Evolutionary conservation across 2,329 filamentous ascomycete genomes (phyloP).

Genomic region (Diplodia scrobiculata): DNA sequence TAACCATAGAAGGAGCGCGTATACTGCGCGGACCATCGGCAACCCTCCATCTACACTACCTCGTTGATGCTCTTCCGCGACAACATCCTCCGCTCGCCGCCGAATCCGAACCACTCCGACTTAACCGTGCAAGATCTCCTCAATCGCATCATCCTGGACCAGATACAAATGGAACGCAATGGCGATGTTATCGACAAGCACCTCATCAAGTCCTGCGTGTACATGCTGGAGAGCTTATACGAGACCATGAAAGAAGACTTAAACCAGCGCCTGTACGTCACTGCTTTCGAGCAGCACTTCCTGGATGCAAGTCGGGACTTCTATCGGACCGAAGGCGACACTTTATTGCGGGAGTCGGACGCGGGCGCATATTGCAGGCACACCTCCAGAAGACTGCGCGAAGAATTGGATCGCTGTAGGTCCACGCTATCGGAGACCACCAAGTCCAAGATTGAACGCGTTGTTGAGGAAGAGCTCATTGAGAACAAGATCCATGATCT

Average conservation of each 20-base stretch:
- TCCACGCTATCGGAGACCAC: slow-evolving; percentile 78
- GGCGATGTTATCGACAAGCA: slow-evolving; percentile 85
- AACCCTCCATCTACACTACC: slow-evolving; percentile 77
- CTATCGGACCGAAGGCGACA: slow-evolving; percentile 74
- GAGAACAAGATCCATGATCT: slow-evolving; percentile 76
- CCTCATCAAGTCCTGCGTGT: slow-evolving; percentile 77
- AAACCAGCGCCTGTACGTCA: slow-evolving; percentile 78
- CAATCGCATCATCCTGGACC: slow-evolving; percentile 80
- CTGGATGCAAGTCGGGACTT: slow-evolving; percentile 70
- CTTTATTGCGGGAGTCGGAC: slow-evolving; percentile 74
- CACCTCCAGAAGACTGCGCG: slow-evolving; percentile 70
- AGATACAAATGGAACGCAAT: slow-evolving; percentile 88
- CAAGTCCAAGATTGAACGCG: slow-evolving; percentile 68
- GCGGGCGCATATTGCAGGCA: slow-evolving; percentile 79
- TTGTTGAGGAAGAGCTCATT: slow-evolving; percentile 82
- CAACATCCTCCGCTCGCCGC: slow-evolving; percentile 69
- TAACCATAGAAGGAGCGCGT: slow-evolving; percentile 66
- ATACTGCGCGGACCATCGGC: slow-evolving; percentile 70
- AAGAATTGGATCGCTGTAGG: slow-evolving; percentile 80
- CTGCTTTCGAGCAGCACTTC: slow-evolving; percentile 78
- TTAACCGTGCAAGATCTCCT: slow-evolving; percentile 71
- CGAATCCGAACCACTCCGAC: slow-evolving; percentile 47
- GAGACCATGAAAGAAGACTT: slow-evolving; percentile 78
- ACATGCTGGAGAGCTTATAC: slow-evolving; percentile 88
- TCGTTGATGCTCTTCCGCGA: slow-evolving; percentile 89